Evolutionary conservation across 2,329 filamentous ascomycete species (phyloP).

Genomic region (Xylariaceae sp.): DNA sequence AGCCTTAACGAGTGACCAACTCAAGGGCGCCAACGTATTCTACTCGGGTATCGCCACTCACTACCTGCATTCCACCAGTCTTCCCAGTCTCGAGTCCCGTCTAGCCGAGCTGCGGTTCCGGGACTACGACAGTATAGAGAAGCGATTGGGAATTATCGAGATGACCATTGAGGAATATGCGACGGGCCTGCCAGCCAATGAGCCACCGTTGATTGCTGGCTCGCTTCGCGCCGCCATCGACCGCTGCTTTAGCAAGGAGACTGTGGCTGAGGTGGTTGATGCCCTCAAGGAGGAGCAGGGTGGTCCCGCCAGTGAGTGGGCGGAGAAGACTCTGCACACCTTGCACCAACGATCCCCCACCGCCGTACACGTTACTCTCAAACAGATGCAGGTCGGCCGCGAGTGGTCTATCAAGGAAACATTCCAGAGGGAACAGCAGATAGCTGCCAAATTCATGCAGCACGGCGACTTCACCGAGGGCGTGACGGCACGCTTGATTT

Average conservation of each 20-base stretch:
- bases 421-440: slow-evolving; percentile 81
- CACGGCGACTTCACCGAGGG: slow-evolving; percentile 90
- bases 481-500: slow-evolving; percentile 76
- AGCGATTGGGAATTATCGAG: slow-evolving; percentile 72
- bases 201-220: slow-evolving; percentile 66
- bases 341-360: slow-evolving; percentile 80
- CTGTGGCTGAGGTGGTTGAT: slow-evolving; percentile 65
- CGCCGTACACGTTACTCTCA: slow-evolving; percentile 77
- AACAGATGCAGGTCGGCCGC: slow-evolving; percentile 74
- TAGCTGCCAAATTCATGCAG: slow-evolving; percentile 84
- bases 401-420: slow-evolving; percentile 80
- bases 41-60: slow-evolving; percentile 93
- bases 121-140: slow-evolving; percentile 64
- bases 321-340: slow-evolving; percentile 70
- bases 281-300: slow-evolving; percentile 59
- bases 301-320: slow-evolving; percentile 66
- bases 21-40: slow-evolving; percentile 81
- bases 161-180: slow-evolving; percentile 88
- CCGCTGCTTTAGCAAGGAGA: slow-evolving; percentile 70
- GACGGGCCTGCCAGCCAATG: slow-evolving; percentile 76
- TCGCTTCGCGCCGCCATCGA: slow-evolving; percentile 78
- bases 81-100: slow-evolving; percentile 77
- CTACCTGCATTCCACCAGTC: slow-evolving; percentile 86
- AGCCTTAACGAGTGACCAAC: slow-evolving; percentile 80
- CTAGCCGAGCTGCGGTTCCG: slow-evolving; percentile 86